Base-by-base conservation (phyloP, 176 grass and related monocot genomes). In the Aegilops tauschii region DNA sequence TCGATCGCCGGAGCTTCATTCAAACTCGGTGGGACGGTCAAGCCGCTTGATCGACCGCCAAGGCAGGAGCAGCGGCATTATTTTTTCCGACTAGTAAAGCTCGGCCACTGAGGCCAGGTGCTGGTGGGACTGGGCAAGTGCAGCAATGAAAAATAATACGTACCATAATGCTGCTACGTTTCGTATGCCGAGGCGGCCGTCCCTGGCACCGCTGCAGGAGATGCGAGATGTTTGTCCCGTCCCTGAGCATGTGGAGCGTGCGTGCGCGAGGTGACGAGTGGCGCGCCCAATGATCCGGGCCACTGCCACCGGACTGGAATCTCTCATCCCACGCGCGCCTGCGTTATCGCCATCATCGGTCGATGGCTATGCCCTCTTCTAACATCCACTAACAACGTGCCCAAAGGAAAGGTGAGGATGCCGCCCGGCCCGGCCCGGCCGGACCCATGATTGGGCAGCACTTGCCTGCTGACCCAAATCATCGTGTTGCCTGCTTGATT, bases 1-100 rank as follows among this genome's bases (percentile, higher is more conserved):
- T 59, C 16, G 50, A 18, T 21, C 54, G 2, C 47, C 47, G 4
- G 4, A 50, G 47, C 17, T 56, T 56, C 47, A 50, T 54, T 54
- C 54, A 59, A 59, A 59, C 54, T 59, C 18, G 54, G 85, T 87
- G 85, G 89, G 34, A 21, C 69, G 30, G 89, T 87, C 89, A 84
- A 91, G 89, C 75, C 49, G 49, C 49, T 52, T 52, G 17, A 20
- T 42, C 56, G 29, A 87, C 73, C 83, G 35, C 6, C 44, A 56
- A 87, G 69, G 8, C 14, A 27, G 61, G 29, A 14, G 17, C 8
- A 31, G 59, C 9, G 32, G 5, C 18, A n/a, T 76, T 76, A 61
- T 28, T 54, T 12, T 50, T 47, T 10, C 11, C 4, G 13, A 9
- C 12, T 11, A 30, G 14, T 61, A 30, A 16, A 39, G 21, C 61